Evolutionary conservation across 495 filamentous ascomycete genomes (phyloP), one percentile per base, ranked within the genome.

Genomic region (Aspergillus indologenus): DNA sequence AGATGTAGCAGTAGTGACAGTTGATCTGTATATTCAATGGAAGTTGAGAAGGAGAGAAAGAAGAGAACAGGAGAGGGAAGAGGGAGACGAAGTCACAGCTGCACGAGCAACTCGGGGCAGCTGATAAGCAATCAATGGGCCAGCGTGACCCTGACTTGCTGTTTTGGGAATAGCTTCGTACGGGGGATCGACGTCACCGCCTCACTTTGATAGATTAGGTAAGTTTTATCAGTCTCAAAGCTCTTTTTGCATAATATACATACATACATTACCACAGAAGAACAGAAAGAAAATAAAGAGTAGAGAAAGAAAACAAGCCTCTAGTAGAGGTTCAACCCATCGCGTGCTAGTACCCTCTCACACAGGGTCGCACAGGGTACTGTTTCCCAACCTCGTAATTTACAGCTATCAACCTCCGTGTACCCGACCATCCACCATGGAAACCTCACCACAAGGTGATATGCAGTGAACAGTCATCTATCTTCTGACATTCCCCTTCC

Each of bases 401-500:
- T 9, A 29, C 26, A 29, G 26, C 26, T 9, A 29, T 9, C 26
- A 29, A 40, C 34, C 5, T 40, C 34, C 26, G 26, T 11, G 34
- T 14, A 8, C 12, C 34, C 5, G 34, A 40, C 34, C 34, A 11
- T 40, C 34, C 34, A 14, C 34, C 34, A 40, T 9, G 34, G 12
- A 15, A 4, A 40, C 26, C 26, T 29, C 26, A 29, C 26, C 26
- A 40, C 6, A 8, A 40, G 2, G 34, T 40, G 6, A 24, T 6
- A 44, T 45, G 5, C 20, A 44, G 20, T 0, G 9, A 45, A 45
- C 11, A 19, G n/a, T n/a, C 24, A 45, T 56, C 65, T 65, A 72
- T 46, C 65, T 60, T 21, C 34, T 20, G 45, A 23, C 19, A 18
- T 40, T 53, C 2, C 89, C 88, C 64, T 76, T 85, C 88, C 89